A percentile compares a stretch with the other conserved stretches of the same genome.
Conservation (phyloP, 2,329 filamentous ascomycete genomes). For the Xylaria sp. region DNA sequence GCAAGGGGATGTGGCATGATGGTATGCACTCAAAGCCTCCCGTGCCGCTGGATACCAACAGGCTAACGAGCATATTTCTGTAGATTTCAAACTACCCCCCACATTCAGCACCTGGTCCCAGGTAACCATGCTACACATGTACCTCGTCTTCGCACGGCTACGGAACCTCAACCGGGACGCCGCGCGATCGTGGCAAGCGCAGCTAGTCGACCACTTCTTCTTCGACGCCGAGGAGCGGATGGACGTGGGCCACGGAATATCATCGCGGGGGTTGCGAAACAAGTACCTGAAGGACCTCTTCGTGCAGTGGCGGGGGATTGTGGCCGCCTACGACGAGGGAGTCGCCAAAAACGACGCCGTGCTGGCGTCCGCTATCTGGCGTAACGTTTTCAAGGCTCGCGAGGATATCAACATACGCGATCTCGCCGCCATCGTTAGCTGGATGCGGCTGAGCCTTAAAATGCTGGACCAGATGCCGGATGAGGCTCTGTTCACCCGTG, state of each 20-base stretch:
- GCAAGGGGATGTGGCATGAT: slow-evolving; percentile 82
- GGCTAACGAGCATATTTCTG: slow-evolving; percentile 14
- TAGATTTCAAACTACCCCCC: slow-evolving; percentile 80
- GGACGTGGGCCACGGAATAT: slow-evolving; percentile 79
- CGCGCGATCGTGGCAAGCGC: slow-evolving; percentile 83
- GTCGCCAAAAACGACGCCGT: slow-evolving; percentile 79
- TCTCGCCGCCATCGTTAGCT: slow-evolving; percentile 65
- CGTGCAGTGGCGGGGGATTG: slow-evolving; percentile 87
- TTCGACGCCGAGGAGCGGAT: slow-evolving; percentile 87
- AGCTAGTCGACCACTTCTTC: slow-evolving; percentile 95
- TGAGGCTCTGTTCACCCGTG: slow-evolving; percentile 49
- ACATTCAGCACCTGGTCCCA: slow-evolving; percentile 98
- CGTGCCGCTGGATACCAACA: not conserved
- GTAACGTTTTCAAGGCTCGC: slow-evolving; percentile 85
- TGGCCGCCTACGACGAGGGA: slow-evolving; percentile 87
- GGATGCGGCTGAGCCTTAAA: slow-evolving; percentile 62
- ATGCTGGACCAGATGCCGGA: slow-evolving; percentile 63
- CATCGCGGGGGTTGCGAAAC: slow-evolving; percentile 67
- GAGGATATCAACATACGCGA: slow-evolving; percentile 61
- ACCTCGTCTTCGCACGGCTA: slow-evolving; percentile 84
- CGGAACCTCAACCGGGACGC: slow-evolving; percentile 77
- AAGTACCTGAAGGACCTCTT: slow-evolving; percentile 87
- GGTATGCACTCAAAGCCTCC: slow-evolving; percentile 58
- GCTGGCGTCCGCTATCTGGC: slow-evolving; percentile 86
- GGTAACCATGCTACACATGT: slow-evolving; percentile 96